These are phyloP conservation scores for Prunus davidiana DNA, from an alignment of 306 rosid genomes.

Conservation along the genomic window DNA sequence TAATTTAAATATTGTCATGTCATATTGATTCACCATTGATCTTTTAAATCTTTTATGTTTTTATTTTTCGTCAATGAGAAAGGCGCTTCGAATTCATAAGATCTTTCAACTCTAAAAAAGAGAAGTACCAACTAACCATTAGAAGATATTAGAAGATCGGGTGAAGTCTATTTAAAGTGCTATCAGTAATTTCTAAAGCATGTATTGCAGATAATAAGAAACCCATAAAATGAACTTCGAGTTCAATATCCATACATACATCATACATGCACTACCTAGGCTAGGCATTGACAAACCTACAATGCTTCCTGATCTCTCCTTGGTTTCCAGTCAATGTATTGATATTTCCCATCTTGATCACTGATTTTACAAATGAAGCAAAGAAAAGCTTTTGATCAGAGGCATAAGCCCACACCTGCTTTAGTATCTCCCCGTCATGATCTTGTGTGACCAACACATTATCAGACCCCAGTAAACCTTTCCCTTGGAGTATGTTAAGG, in stretches of 20 bases:
- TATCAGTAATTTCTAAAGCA: too few relatives aligned
- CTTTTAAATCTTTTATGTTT: too few relatives aligned
- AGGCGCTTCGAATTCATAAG: too few relatives aligned
- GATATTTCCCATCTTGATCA: constrained; percentile 85
- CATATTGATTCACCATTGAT: too few relatives aligned
- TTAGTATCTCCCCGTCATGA: constrained; percentile 41
- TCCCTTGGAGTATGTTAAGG: constrained; percentile 67
- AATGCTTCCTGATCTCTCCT: constrained; percentile 69
- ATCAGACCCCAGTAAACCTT: constrained; percentile 73
- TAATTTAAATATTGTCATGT: too few relatives aligned
- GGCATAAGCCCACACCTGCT: constrained; percentile 66
- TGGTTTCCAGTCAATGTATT: constrained; percentile 57
- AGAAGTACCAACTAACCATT: too few relatives aligned
- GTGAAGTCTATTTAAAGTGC: too few relatives aligned
- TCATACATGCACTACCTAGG: neutral
- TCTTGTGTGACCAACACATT: constrained; percentile 62
- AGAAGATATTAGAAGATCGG: too few relatives aligned
- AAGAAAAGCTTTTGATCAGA: constrained; percentile 60
- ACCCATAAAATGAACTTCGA: neutral
- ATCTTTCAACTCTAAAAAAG: too few relatives aligned
- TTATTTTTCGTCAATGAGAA: too few relatives aligned
- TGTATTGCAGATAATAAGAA: too few relatives aligned
- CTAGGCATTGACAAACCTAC: constrained; percentile 56
- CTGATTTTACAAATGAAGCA: constrained; percentile 59
- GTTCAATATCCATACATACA: neutral